Evolutionary conservation across 345 rosid genomes (phyloP).

Genomic region (Crucihimalaya himalaica): DNA sequence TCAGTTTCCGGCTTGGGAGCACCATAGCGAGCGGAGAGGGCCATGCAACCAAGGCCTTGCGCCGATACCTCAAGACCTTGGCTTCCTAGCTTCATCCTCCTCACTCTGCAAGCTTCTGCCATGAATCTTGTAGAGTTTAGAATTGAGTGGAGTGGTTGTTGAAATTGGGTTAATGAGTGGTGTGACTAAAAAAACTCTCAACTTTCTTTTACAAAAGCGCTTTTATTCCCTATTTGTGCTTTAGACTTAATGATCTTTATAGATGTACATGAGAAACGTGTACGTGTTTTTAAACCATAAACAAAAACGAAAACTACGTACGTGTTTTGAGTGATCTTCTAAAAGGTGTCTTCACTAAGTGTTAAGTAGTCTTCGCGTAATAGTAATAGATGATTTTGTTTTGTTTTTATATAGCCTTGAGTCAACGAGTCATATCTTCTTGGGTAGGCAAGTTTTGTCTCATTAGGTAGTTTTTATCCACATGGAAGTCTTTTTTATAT

Average conservation of each 20-base stretch:
- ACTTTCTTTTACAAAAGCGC: not conserved
- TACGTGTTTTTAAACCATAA: too few relatives aligned
- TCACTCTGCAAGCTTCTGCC: conserved; percentile 6
- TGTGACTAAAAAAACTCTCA: not conserved
- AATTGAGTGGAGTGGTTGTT: not conserved
- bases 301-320: too few relatives aligned
- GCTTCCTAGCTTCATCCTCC: conserved; percentile 26
- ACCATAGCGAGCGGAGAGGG: conserved; percentile 42
- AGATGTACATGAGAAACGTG: not conserved
- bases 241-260: too few relatives aligned
- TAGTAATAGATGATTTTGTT: too few relatives aligned
- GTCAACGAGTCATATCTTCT: not conserved
- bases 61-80: conserved; percentile 35
- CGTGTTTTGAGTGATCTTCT: too few relatives aligned
- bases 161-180: not conserved
- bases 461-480: not conserved
- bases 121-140: not conserved
- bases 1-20: conserved; percentile 39
- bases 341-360: too few relatives aligned
- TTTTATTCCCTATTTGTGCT: too few relatives aligned
- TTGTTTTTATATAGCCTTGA: not conserved
- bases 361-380: not conserved
- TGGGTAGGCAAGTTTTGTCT: not conserved
- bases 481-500: too few relatives aligned
- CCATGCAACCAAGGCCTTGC: conserved; percentile 49